Percentiles rank a stretch among this genome's conserved stretches.
Conservation (phyloP, 1,284 basidiomycete genomes). For the Leccinum laetum region DNA sequence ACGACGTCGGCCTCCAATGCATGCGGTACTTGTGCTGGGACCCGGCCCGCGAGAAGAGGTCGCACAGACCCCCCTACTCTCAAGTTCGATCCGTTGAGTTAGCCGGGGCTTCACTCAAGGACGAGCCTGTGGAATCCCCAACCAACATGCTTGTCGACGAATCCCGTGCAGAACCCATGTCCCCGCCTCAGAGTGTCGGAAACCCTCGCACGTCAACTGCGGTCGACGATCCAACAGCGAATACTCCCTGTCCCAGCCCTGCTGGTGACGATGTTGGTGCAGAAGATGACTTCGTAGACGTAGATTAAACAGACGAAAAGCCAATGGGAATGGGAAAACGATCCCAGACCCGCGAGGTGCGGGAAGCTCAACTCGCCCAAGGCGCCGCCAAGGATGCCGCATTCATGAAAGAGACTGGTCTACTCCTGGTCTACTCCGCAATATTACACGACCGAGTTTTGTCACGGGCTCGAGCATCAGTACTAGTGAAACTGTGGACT, state of each 20-base stretch:
- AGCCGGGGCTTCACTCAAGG: conserved; percentile 22
- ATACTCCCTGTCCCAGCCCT: too few species aligned
- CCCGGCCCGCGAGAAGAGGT: conserved; percentile 20
- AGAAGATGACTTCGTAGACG: conserved; percentile 14
- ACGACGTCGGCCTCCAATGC: conserved; percentile 55
- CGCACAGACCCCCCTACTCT: conserved; percentile 14
- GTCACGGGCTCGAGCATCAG: conserved; percentile 83
- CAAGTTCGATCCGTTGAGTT: conserved; percentile 26
- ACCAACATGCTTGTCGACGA: conserved; percentile 5
- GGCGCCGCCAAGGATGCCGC: conserved; percentile 39
- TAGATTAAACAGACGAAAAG: conserved; percentile 16
- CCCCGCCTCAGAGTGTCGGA: too few species aligned
- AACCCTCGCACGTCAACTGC: conserved; percentile 20
- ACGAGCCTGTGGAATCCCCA: conserved; percentile 34
- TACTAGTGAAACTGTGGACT: conserved; percentile 93
- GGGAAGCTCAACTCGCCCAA: conserved; percentile 54
- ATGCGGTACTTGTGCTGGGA: conserved; percentile 36
- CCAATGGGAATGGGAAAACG: conserved; percentile 44
- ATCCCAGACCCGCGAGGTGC: conserved; percentile 45
- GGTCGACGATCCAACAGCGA: conserved; percentile 7
- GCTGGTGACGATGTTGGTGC: conserved; percentile 3
- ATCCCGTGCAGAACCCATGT: neutral
- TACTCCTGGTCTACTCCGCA: conserved; percentile 59
- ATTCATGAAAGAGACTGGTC: conserved; percentile 75
- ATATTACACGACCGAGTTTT: conserved; percentile 87